Conservation (phyloP, 306 rosid species). For the Vicia faba region DNA sequence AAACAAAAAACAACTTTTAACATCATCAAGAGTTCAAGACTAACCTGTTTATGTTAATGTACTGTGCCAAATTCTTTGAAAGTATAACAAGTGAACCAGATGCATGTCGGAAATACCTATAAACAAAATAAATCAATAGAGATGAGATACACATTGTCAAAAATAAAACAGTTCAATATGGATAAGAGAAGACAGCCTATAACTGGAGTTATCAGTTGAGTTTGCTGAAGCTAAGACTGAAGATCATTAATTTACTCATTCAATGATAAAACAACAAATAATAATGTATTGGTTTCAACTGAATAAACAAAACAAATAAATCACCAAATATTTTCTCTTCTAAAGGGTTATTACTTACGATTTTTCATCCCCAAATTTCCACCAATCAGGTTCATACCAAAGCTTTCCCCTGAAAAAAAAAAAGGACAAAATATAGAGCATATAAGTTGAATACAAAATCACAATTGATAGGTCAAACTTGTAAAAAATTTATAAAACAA, state of each 20-base stretch:
- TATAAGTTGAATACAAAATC: slow-evolving; percentile 33
- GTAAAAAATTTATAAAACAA: slow-evolving; percentile 5
- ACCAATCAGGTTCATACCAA: slow-evolving; percentile 99
- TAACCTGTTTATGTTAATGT: slow-evolving; percentile 89
- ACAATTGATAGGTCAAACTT: slow-evolving; percentile 8
- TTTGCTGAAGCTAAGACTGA: no score
- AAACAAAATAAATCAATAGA: slow-evolving; percentile 31
- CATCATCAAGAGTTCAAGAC: slow-evolving; percentile 40
- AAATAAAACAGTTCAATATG: slow-evolving; percentile 27
- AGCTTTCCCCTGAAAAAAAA: slow-evolving; percentile 70
- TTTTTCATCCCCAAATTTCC: slow-evolving; percentile 99
- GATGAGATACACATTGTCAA: slow-evolving; percentile 4
- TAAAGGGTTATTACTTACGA: slow-evolving; percentile 63
- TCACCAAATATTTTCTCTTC: slow-evolving; percentile 10
- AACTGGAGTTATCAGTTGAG: no score
- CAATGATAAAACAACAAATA: slow-evolving; percentile 18
- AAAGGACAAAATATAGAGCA: slow-evolving; percentile 26
- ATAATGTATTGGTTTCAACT: slow-evolving; percentile 1
- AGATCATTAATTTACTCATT: slow-evolving; percentile 12
- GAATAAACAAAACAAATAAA: slow-evolving; percentile 22
- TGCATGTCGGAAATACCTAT: slow-evolving; percentile 96
- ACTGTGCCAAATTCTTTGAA: slow-evolving; percentile 86
- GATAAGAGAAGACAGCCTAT: no score
- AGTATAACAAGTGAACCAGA: slow-evolving; percentile 77
- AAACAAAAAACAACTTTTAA: slow-evolving; percentile 9